These are phyloP conservation scores for Paramecium sexaurelia DNA, from an alignment of 73 alveolate genomes.

Conservation along the genomic window DNA sequence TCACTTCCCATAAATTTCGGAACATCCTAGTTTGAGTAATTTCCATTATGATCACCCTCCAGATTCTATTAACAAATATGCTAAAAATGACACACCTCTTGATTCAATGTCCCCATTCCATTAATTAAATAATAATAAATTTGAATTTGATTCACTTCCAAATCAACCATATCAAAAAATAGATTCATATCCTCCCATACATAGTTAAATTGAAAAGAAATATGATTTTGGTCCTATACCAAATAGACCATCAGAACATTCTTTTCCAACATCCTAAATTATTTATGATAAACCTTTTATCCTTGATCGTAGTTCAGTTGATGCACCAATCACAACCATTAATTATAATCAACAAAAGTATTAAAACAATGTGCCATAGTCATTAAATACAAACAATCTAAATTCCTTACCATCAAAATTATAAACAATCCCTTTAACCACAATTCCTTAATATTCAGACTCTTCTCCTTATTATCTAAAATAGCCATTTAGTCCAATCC, in stretches of 20 bases:
- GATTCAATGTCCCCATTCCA: background rate
- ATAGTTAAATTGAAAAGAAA: background rate
- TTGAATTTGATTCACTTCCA: background rate
- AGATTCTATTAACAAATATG: background rate
- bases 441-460: background rate
- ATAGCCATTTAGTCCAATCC: slow-evolving; percentile 25
- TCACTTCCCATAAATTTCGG: background rate
- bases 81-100: background rate
- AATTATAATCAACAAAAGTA: background rate
- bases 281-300: background rate
- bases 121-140: background rate
- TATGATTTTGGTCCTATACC: background rate
- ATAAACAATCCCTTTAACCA: background rate
- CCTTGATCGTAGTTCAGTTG: background rate
- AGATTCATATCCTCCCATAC: background rate
- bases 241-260: background rate
- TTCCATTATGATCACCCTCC: background rate
- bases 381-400: background rate
- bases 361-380: background rate
- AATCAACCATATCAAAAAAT: background rate
- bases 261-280: background rate
- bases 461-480: background rate
- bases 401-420: background rate
- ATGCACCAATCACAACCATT: background rate
- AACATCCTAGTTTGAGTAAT: background rate